These are phyloP conservation scores for Leucocoprinus birnbaumii DNA, from an alignment of 768 basidiomycete genomes.

Conservation along the genomic window DNA sequence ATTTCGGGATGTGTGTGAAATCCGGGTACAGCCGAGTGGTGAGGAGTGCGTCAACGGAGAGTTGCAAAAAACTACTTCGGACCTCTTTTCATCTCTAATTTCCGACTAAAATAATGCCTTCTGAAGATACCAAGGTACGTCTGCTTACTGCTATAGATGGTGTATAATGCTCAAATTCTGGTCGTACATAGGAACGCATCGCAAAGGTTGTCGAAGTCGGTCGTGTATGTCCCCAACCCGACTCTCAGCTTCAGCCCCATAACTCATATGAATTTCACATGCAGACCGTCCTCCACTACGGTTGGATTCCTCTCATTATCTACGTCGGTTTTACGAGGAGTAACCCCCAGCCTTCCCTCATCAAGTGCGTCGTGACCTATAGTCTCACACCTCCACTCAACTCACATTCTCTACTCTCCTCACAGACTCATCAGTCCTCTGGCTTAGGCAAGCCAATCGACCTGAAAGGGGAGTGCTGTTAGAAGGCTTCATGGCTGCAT, in stretches of 20 bases:
- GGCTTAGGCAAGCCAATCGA: slow-evolving; percentile 67
- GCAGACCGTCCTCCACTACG: slow-evolving; percentile 89
- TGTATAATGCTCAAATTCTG: not conserved
- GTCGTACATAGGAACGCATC: slow-evolving; percentile 70
- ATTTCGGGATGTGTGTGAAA: slow-evolving; percentile 36
- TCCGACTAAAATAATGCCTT: slow-evolving; percentile 55
- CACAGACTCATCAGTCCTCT: slow-evolving; percentile 91
- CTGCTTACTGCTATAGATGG: not conserved
- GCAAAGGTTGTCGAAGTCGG: slow-evolving; percentile 77
- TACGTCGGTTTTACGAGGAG: slow-evolving; percentile 92
- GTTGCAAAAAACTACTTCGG: slow-evolving; percentile 16
- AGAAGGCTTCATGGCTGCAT: too few species aligned
- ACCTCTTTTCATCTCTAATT: slow-evolving; percentile 11
- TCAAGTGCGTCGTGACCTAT: slow-evolving; percentile 95
- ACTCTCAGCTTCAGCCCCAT: too few species aligned
- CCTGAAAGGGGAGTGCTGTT: too few species aligned
- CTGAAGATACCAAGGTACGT: slow-evolving; percentile 85
- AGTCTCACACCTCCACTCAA: not conserved
- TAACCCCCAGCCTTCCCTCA: slow-evolving; percentile 91
- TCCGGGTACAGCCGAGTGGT: slow-evolving; percentile 4
- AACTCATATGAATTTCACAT: not conserved
- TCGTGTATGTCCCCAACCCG: slow-evolving; percentile 52
- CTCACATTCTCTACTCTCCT: slow-evolving; percentile 10
- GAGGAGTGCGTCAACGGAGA: slow-evolving; percentile 4
- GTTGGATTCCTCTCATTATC: slow-evolving; percentile 96